Base-by-base conservation (phyloP, 129 eudicot genomes). In the Silybum marianum region DNA sequence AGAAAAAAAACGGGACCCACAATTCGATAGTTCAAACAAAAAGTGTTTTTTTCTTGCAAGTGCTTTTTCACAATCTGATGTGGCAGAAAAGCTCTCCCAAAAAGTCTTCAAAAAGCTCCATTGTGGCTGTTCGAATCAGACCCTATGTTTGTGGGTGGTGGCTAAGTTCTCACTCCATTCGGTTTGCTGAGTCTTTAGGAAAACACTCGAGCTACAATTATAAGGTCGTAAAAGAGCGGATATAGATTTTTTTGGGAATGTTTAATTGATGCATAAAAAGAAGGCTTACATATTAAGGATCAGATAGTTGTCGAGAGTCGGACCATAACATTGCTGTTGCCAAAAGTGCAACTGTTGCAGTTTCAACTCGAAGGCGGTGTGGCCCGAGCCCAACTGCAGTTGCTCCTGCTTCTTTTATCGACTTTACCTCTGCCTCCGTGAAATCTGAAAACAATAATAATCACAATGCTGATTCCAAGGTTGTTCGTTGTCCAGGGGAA, bases 281-380 rank as follows among this genome's bases (percentile, higher is more conserved):
- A 1, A 54, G 36, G 71, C 85, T 54, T 78, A 83, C 88, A 65
- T 30, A 28, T 78, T 91, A 85, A 74, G 22, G 39, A 58, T 68
- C 71, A 38, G 65, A 60, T 70, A 36, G 39, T 24, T 74, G 62
- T 39, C 24, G 83, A 54, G 89, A 82, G 22, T 92, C 94, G 4
- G 97, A 92, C 99, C 97, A 95, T 77, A 95, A 82, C 99, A 90
- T 92, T 44, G 92, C 77, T 34, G 97, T 82, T 62, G 99, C 84
- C 62, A 95, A 72, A 69, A 95, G 96, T 14, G 97, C 89, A 44
- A 95, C 62, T 76, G 99, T 84, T 62, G 99, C 99, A 32, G 99
- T 95, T 88, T 95, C 99, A 82, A 95, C 97, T 40, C 97, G 97
- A 36, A 95, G 90, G 74, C 97, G 97, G 74, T 89, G 93, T 72